Evolutionary conservation across 78 protist genomes (phyloP).

Genomic region (Dictyostelium capitatum): DNA sequence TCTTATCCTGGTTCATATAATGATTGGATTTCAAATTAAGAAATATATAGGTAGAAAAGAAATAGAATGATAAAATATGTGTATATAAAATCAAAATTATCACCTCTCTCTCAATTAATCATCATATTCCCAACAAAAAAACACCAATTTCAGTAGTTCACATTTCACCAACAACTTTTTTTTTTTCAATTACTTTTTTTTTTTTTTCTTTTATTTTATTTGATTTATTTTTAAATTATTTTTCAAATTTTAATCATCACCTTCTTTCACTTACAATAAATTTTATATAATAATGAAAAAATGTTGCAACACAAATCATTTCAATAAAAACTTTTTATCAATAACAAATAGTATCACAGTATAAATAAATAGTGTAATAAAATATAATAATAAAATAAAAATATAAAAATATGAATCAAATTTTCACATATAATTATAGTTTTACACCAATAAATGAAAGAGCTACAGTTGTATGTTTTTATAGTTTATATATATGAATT

Average conservation of each 20-base stretch:
- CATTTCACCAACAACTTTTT: no score
- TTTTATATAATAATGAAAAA: not conserved
- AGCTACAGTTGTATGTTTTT: not conserved
- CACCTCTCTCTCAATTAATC: no score
- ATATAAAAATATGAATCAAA: not conserved
- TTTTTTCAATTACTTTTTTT: not conserved
- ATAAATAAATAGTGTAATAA: not conserved
- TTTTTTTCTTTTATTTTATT: not conserved
- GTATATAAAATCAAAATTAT: not conserved
- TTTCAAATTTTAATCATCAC: not conserved
- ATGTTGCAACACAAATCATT: not conserved
- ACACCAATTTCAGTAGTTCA: not conserved
- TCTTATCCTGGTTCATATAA: slow-evolving; percentile 62
- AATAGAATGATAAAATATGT: not conserved
- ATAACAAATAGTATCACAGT: not conserved
- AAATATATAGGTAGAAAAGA: not conserved
- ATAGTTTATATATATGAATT: not conserved
- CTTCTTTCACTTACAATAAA: not conserved
- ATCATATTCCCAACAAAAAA: not conserved
- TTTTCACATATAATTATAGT: not conserved
- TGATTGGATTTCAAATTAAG: slow-evolving; percentile 51
- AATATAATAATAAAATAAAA: not conserved
- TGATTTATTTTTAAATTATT: not conserved
- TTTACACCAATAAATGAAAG: slow-evolving; percentile 7
- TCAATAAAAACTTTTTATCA: not conserved